Percentiles rank a stretch among this genome's conserved stretches.
Evolutionary conservation across 2,329 filamentous ascomycete genomes (phyloP).

Genomic region (Immersiporthe knoxdaviesiana): DNA sequence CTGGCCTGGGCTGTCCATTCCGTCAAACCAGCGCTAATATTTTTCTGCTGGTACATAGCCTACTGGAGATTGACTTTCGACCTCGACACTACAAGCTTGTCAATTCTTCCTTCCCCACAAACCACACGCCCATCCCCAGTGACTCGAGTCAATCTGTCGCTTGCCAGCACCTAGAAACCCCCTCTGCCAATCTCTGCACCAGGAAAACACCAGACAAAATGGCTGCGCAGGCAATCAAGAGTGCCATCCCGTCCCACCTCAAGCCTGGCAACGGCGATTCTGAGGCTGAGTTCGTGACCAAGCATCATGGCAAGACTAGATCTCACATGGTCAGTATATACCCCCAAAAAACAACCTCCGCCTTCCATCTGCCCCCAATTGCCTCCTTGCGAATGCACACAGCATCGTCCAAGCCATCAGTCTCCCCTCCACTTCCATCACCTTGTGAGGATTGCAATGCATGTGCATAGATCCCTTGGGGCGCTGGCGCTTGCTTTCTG

Average conservation of each 20-base stretch:
- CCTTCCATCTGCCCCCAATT: neutral
- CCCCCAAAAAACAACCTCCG: neutral
- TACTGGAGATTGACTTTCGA: constrained; percentile 20
- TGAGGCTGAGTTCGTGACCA: constrained; percentile 57
- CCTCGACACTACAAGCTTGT: constrained; percentile 17
- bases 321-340: constrained; percentile 75
- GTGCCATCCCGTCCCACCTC: constrained; percentile 82
- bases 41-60: constrained; percentile 22
- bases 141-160: constrained; percentile 1
- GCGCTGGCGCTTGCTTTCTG: neutral
- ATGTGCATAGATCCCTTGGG: neutral
- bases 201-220: constrained; percentile 51
- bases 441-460: neutral
- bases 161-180: neutral
- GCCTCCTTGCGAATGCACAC: neutral
- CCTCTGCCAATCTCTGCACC: neutral
- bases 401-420: neutral
- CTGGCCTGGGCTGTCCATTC: constrained; percentile 9
- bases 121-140: neutral
- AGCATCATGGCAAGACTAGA: constrained; percentile 83
- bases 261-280: constrained; percentile 61
- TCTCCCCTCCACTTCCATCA: neutral
- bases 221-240: constrained; percentile 68
- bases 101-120: neutral
- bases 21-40: constrained; percentile 25